phyloP scores from a whole-genome alignment of 2,329 filamentous ascomycete species.

The Parastagonospora avenae region DNA sequence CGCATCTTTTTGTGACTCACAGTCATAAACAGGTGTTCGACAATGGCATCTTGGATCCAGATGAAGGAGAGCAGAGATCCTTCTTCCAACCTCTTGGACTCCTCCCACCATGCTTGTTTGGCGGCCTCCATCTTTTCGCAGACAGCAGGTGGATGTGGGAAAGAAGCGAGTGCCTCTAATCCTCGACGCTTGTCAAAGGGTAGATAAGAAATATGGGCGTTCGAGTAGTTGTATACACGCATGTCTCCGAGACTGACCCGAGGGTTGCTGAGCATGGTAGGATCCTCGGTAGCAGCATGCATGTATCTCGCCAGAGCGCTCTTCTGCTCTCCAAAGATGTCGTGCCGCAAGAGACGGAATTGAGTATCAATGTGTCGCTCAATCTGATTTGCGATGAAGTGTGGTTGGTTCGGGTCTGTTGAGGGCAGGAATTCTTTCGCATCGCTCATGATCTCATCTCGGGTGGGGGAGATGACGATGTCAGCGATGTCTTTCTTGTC shows the following conservation, averaged over 20 bases:
- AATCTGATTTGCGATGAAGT: slow-evolving; percentile 27
- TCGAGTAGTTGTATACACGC: slow-evolving; percentile 24
- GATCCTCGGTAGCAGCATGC: slow-evolving; percentile 12
- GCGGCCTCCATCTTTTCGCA: slow-evolving; percentile 12
- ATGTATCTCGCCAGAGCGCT: slow-evolving; percentile 25
- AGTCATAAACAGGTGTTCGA: slow-evolving; percentile 35
- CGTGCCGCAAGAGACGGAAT: slow-evolving; percentile 41
- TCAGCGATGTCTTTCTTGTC: slow-evolving; percentile 38
- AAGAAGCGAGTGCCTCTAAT: slow-evolving; percentile 25
- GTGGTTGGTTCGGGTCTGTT: slow-evolving; percentile 32
- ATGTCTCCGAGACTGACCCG: slow-evolving; percentile 22
- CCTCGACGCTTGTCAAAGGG: slow-evolving; percentile 21
- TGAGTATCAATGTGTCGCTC: slow-evolving; percentile 41
- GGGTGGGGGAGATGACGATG: slow-evolving; percentile 39
- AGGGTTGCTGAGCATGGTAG: slow-evolving; percentile 3
- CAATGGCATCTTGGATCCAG: slow-evolving; percentile 8
- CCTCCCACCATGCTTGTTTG: slow-evolving; percentile 35
- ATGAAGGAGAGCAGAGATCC: slow-evolving; percentile 38
- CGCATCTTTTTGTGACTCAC: slow-evolving; percentile 17
- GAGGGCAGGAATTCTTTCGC: slow-evolving; percentile 43
- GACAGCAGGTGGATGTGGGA: slow-evolving; percentile 23
- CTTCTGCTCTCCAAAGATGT: slow-evolving; percentile 40
- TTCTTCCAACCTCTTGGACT: slow-evolving; percentile 27
- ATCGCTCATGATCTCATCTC: slow-evolving; percentile 45
- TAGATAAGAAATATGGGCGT: slow-evolving; percentile 22